These are phyloP conservation scores for Phytophthora citrophthora DNA, from an alignment of 352 stramenopile genomes.

Conservation along the genomic window DNA sequence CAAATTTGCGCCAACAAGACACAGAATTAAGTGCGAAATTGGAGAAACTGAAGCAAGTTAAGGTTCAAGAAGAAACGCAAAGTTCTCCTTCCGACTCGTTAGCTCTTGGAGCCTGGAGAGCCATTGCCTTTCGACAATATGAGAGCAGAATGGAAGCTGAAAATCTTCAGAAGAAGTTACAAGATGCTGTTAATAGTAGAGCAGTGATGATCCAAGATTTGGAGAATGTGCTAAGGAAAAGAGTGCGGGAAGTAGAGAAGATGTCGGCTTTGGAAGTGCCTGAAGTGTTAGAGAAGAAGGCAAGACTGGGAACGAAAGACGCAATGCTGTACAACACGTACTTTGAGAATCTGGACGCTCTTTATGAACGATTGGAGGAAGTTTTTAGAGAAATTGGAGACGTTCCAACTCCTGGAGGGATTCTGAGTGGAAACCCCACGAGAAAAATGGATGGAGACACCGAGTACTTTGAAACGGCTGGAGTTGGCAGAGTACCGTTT, in stretches of 20 bases:
- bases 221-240: constrained; percentile 17
- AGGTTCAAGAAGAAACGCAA: constrained; percentile 6
- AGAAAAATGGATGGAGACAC: constrained; percentile 16
- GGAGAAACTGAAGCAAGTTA: constrained; percentile 17
- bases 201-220: constrained; percentile 35
- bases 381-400: constrained; percentile 20
- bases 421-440: constrained; percentile 20
- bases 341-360: constrained; percentile 26
- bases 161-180: constrained; percentile 10
- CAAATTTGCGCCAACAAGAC: constrained; percentile 25
- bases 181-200: constrained; percentile 18
- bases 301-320: constrained; percentile 17
- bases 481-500: constrained; percentile 22
- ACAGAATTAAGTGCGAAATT: constrained; percentile 18
- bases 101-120: constrained; percentile 21
- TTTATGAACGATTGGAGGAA: constrained; percentile 20
- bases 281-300: constrained; percentile 21
- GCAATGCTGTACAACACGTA: constrained; percentile 33
- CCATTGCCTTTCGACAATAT: constrained; percentile 28
- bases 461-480: constrained; percentile 30
- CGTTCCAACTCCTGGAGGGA: constrained; percentile 8
- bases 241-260: constrained; percentile 20
- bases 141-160: constrained; percentile 32
- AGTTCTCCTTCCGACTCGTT: constrained; percentile 11
- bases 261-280: constrained; percentile 1